Conservation (phyloP, 306 rosid genomes). For the Gastrolobium villosum region DNA sequence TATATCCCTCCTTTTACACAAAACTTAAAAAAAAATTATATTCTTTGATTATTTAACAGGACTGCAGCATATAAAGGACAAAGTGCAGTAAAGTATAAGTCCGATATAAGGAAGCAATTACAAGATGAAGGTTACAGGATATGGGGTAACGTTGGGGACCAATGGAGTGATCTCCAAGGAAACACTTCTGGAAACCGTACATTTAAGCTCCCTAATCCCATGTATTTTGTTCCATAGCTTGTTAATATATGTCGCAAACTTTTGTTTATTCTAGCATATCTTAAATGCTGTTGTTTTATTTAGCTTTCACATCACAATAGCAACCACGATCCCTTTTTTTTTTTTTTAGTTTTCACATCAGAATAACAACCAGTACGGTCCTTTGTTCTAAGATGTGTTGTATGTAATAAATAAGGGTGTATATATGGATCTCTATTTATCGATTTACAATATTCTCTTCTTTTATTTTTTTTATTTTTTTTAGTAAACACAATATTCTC, state of each 20-base stretch:
- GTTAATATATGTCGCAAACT: neutral
- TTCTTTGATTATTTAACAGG: slow-evolving; percentile 45
- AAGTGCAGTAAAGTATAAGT: slow-evolving; percentile 72
- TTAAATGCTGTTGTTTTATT: neutral
- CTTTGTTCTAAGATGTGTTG: too few relatives aligned
- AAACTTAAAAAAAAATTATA: neutral
- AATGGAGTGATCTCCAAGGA: slow-evolving; percentile 91
- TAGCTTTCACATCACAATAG: neutral
- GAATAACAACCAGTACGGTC: too few relatives aligned
- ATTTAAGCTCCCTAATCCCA: slow-evolving; percentile 92
- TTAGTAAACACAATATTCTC: too few relatives aligned
- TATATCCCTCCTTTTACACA: neutral
- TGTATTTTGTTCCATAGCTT: slow-evolving; percentile 82
- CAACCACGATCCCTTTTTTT: neutral
- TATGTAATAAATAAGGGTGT: too few relatives aligned
- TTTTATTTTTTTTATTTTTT: too few relatives aligned
- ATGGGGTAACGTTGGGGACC: slow-evolving; percentile 94
- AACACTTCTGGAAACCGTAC: slow-evolving; percentile 73
- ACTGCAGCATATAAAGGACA: slow-evolving; percentile 61
- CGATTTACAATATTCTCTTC: too few relatives aligned
- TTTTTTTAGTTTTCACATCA: too few relatives aligned
- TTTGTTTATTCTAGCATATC: neutral
- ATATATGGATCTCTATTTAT: too few relatives aligned
- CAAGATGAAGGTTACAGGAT: slow-evolving; percentile 72
- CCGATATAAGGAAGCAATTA: slow-evolving; percentile 63